Evolutionary conservation across 345 rosid genomes (phyloP).

Genomic region (Rubroshorea leprosula): DNA sequence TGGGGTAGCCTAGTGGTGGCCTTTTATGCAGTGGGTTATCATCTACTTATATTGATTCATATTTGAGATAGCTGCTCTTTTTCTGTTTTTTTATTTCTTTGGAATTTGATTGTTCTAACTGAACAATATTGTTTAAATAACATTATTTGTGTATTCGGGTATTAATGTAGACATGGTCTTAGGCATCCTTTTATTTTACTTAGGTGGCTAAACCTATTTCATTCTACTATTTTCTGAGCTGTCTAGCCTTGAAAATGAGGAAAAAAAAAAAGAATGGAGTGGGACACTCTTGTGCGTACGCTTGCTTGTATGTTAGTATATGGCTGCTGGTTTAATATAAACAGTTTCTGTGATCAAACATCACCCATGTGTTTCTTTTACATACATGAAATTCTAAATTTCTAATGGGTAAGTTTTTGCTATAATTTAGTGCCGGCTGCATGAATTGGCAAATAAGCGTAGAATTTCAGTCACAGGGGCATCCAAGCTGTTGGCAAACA

Average conservation of each 20-base stretch:
- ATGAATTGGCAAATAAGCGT: conserved; percentile 94
- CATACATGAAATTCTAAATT: background rate
- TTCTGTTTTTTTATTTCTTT: background rate
- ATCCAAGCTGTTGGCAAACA: conserved; percentile 97
- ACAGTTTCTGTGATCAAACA: background rate
- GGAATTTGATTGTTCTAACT: background rate
- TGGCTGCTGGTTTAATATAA: no score
- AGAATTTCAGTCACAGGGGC: conserved; percentile 99
- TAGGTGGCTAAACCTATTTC: background rate
- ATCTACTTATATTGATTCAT: no score
- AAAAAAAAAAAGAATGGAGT: background rate
- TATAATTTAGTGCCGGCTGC: conserved; percentile 74
- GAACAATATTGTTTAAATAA: background rate
- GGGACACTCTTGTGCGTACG: background rate
- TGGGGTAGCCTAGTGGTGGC: background rate
- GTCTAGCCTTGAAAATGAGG: background rate
- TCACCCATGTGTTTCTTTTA: background rate
- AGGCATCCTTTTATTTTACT: background rate
- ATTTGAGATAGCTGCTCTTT: background rate
- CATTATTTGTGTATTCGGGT: no score
- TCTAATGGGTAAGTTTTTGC: conserved; percentile 14
- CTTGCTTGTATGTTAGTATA: background rate
- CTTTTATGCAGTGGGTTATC: background rate
- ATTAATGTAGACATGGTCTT: background rate
- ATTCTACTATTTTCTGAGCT: background rate